These are phyloP conservation scores for Calocera cornea DNA, from an alignment of 768 basidiomycete species.

Conservation along the genomic window DNA sequence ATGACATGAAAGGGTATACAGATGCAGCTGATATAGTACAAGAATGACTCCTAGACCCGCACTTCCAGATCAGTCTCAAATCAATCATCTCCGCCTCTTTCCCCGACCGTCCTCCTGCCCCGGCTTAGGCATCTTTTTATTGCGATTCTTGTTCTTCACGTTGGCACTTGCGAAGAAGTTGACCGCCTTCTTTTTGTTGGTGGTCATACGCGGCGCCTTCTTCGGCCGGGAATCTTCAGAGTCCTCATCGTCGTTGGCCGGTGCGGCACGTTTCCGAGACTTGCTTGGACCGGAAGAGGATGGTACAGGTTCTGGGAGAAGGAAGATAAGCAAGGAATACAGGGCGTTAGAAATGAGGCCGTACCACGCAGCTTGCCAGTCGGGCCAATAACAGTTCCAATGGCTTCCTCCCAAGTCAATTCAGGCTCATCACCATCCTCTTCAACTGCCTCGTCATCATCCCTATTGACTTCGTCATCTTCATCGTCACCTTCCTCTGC, in stretches of 20 bases:
- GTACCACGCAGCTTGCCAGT: slow-evolving; percentile 11
- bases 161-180: slow-evolving; percentile 82
- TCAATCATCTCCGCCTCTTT: neutral
- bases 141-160: slow-evolving; percentile 50
- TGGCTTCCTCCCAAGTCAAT: slow-evolving; percentile 79
- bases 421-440: slow-evolving; percentile 31
- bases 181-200: slow-evolving; percentile 80
- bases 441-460: slow-evolving; percentile 14
- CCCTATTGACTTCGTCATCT: slow-evolving; percentile 23
- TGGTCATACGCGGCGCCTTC: slow-evolving; percentile 77
- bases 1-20: neutral
- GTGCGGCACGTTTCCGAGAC: slow-evolving; percentile 7
- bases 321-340: neutral
- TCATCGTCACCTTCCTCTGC: slow-evolving; percentile 28
- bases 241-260: slow-evolving; percentile 27
- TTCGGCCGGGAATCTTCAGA: slow-evolving; percentile 18
- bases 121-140: slow-evolving; percentile 9
- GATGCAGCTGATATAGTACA: slow-evolving; percentile 5
- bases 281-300: neutral
- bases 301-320: neutral
- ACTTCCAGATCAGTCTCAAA: neutral
- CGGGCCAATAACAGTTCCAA: slow-evolving; percentile 36
- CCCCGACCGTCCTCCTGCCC: neutral
- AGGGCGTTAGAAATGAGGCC: neutral
- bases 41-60: neutral